Conservation (phyloP, 2,329 filamentous ascomycete genomes). For the Ascochyta clinopodiicola region DNA sequence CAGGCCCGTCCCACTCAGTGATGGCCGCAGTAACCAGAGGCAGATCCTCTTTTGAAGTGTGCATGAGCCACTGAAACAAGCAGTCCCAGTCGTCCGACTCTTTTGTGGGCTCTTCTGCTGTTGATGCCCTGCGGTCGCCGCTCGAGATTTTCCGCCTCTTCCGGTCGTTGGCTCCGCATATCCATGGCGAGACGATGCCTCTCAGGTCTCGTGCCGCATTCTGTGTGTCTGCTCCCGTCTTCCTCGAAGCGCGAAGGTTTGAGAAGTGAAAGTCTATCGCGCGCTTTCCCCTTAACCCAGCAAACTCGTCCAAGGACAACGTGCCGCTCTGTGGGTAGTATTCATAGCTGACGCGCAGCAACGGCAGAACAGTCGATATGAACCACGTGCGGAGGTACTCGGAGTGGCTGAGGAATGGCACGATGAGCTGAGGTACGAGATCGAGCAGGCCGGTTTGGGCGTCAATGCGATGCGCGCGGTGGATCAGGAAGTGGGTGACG, state of each 20-base stretch:
- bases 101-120: conserved; percentile 44
- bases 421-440: conserved; percentile 70
- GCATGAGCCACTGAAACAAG: conserved; percentile 70
- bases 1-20: conserved; percentile 75
- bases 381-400: conserved; percentile 71
- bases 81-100: conserved; percentile 68
- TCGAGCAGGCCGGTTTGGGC: conserved; percentile 73
- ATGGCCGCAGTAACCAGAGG: conserved; percentile 67
- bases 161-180: conserved; percentile 70
- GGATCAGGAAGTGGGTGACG: conserved; percentile 69
- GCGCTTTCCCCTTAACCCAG: conserved; percentile 63
- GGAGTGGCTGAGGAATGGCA: conserved; percentile 70
- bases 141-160: conserved; percentile 55
- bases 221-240: conserved; percentile 30
- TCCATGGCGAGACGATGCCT: conserved; percentile 75
- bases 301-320: conserved; percentile 68
- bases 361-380: conserved; percentile 71
- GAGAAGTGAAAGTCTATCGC: conserved; percentile 67
- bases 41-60: conserved; percentile 67
- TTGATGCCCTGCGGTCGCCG: conserved; percentile 33
- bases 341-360: conserved; percentile 72
- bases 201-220: conserved; percentile 68
- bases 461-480: conserved; percentile 73
- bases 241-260: conserved; percentile 25
- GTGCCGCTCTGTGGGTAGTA: conserved; percentile 66